Evolutionary conservation across 2,329 filamentous ascomycete species (phyloP).

Genomic region (Stagonosporopsis rhizophila): DNA sequence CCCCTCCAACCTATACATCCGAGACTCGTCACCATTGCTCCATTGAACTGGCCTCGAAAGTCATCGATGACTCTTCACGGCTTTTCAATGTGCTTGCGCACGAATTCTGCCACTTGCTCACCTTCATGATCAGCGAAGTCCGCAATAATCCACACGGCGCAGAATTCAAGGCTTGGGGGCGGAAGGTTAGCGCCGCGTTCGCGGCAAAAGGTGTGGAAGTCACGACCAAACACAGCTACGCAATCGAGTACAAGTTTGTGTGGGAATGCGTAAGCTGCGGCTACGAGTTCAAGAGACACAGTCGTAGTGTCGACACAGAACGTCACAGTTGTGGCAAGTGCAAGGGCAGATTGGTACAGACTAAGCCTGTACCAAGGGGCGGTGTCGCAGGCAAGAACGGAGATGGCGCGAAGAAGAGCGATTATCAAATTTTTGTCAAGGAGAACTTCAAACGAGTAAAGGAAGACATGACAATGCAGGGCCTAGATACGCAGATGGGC

Average conservation of each 20-base stretch:
- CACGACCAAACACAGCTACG: conserved; percentile 88
- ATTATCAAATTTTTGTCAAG: conserved; percentile 69
- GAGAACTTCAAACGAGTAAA: conserved; percentile 66
- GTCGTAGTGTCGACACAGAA: conserved; percentile 77
- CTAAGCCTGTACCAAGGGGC: conserved; percentile 74
- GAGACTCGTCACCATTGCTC: conserved; percentile 68
- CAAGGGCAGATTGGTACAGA: conserved; percentile 72
- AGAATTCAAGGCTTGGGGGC: conserved; percentile 78
- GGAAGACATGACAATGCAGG: conserved; percentile 56
- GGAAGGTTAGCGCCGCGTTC: conserved; percentile 64
- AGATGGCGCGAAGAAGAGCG: conserved; percentile 38
- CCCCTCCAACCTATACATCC: conserved; percentile 30
- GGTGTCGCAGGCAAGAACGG: conserved; percentile 10
- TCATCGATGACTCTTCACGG: conserved; percentile 76
- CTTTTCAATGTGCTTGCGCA: conserved; percentile 93
- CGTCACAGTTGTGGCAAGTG: conserved; percentile 81
- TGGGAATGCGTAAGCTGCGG: conserved; percentile 79
- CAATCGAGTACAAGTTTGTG: conserved; percentile 90
- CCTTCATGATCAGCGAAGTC: conserved; percentile 83
- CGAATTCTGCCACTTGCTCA: conserved; percentile 93
- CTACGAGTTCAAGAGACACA: conserved; percentile 80
- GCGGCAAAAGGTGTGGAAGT: conserved; percentile 71
- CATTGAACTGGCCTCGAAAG: conserved; percentile 88
- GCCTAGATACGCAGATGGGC: conserved; percentile 58
- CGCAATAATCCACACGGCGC: conserved; percentile 80